A percentile compares a stretch with the other conserved stretches of the same genome.
These are phyloP conservation scores for Fusarium sp. DNA, from an alignment of 2,329 filamentous ascomycete species.

Conservation along the genomic window DNA sequence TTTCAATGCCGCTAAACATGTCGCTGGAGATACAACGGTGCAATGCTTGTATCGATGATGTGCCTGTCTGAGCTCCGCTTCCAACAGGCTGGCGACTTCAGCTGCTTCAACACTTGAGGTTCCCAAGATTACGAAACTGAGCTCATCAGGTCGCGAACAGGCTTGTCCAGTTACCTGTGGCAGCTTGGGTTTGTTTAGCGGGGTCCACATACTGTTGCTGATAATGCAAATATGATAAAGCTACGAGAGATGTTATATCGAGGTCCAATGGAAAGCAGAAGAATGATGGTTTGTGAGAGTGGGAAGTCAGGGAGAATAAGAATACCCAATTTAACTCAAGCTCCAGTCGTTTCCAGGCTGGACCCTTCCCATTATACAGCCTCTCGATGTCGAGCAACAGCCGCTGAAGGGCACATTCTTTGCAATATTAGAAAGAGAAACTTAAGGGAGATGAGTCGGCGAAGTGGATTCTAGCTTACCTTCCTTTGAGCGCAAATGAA, in stretches of 20 bases:
- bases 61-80: neutral
- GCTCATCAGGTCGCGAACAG: no score
- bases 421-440: neutral
- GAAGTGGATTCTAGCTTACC: neutral
- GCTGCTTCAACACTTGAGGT: neutral
- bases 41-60: neutral
- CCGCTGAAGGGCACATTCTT: neutral
- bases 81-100: neutral
- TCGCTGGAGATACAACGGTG: constrained; percentile 30
- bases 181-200: constrained; percentile 47
- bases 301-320: neutral
- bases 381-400: neutral
- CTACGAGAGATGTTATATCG: neutral
- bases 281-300: neutral
- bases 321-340: neutral
- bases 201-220: constrained; percentile 47
- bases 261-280: neutral
- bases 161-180: no score
- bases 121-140: neutral
- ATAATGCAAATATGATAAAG: neutral
- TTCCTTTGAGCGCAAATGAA: neutral
- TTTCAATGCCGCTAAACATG: neutral
- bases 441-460: neutral
- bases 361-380: neutral
- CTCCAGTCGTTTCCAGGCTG: neutral